A percentile compares a stretch with the other conserved stretches of the same genome.
phyloP scores from a whole-genome alignment of 495 filamentous ascomycete species.

The Cetradonia linearis region DNA sequence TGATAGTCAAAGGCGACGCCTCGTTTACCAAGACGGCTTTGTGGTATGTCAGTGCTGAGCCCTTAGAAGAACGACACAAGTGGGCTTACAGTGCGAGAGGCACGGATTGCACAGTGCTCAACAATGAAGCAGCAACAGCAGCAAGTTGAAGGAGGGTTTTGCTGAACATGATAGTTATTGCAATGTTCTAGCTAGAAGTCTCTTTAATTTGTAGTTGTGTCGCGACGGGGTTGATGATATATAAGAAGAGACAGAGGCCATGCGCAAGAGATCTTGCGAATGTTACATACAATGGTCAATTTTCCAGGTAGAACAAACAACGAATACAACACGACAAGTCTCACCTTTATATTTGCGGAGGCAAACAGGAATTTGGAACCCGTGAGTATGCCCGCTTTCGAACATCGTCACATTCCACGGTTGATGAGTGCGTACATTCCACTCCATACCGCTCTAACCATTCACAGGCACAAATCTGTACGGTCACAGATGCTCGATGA shows the following conservation, averaged over 20 bases:
- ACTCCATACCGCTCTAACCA: neutral
- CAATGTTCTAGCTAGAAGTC: neutral
- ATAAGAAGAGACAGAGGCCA: conserved; percentile 1
- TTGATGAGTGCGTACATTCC: neutral
- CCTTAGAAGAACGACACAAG: conserved; percentile 3
- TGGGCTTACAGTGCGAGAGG: conserved; percentile 30
- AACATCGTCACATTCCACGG: conserved; percentile 5
- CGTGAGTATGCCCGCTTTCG: neutral
- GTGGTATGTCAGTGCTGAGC: conserved; percentile 1
- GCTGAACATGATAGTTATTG: conserved; percentile 31
- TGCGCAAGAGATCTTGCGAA: neutral
- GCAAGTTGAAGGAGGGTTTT: conserved; percentile 31
- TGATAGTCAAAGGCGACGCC: conserved; percentile 30
- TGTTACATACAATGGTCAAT: neutral
- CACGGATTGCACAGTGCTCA: conserved; percentile 30
- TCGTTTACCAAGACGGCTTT: conserved; percentile 32
- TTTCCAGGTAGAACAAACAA: neutral
- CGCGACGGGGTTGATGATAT: neutral
- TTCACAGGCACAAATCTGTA: neutral
- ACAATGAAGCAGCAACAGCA: conserved; percentile 31
- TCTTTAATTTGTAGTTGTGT: conserved; percentile 6
- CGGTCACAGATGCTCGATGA: conserved; percentile 6
- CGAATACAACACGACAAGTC: neutral
- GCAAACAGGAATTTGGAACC: neutral
- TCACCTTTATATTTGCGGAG: conserved; percentile 3